These are phyloP conservation scores for Leccinum fuscescens DNA, from an alignment of 1,284 basidiomycete species.

Conservation along the genomic window DNA sequence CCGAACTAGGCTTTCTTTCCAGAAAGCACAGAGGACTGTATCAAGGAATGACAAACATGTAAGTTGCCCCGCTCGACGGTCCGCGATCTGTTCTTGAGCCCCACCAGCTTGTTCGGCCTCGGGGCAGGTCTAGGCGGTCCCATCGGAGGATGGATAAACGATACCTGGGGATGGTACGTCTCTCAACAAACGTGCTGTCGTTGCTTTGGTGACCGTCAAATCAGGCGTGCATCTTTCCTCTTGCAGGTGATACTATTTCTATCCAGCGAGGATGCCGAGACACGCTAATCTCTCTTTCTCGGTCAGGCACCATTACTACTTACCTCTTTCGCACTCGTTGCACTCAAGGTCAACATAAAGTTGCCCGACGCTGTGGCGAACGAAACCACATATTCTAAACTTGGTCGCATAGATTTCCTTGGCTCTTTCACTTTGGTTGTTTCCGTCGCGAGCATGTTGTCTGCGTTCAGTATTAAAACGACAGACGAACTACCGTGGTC, in stretches of 20 bases:
- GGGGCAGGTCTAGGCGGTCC: conserved; percentile 86
- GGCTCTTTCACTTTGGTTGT: conserved; percentile 78
- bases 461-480: conserved; percentile 78
- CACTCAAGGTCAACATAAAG: conserved; percentile 70
- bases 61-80: conserved; percentile 28
- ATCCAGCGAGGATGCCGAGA: not conserved
- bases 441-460: conserved; percentile 70
- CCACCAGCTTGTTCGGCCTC: conserved; percentile 64
- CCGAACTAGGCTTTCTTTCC: not conserved
- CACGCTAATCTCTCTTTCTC: conserved; percentile 25
- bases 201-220: conserved; percentile 16
- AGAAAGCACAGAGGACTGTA: conserved; percentile 86
- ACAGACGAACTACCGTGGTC: conserved; percentile 54
- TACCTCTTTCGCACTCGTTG: conserved; percentile 67
- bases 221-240: conserved; percentile 30
- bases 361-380: conserved; percentile 59
- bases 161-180: not conserved
- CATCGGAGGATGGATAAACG: conserved; percentile 70
- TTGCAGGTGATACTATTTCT: conserved; percentile 61
- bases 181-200: not conserved
- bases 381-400: conserved; percentile 58
- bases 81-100: conserved; percentile 11
- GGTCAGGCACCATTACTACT: conserved; percentile 73
- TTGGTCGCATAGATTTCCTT: conserved; percentile 72
- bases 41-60: conserved; percentile 88